phyloP scores from a whole-genome alignment of 2,329 filamentous ascomycete genomes.

The Lachnellula arida region DNA sequence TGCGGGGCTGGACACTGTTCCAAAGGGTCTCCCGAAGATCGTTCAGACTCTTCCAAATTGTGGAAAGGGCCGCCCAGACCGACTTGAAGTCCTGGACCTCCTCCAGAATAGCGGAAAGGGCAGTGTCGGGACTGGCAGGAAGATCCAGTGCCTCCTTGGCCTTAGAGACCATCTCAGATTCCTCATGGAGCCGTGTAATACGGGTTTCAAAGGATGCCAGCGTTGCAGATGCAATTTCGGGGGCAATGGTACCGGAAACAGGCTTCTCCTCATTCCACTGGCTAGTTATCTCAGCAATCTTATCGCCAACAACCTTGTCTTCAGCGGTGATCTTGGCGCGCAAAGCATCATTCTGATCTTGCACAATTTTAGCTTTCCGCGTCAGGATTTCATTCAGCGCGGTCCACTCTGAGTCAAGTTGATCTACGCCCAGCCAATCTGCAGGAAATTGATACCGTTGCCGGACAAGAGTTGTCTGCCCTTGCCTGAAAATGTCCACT shows the following conservation, averaged over 20 bases:
- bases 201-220: slow-evolving; percentile 78
- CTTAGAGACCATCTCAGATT: slow-evolving; percentile 89
- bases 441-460: slow-evolving; percentile 90
- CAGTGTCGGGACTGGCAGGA: slow-evolving; percentile 71
- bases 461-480: slow-evolving; percentile 84
- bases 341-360: slow-evolving; percentile 92
- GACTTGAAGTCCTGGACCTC: slow-evolving; percentile 99
- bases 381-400: slow-evolving; percentile 86
- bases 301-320: slow-evolving; percentile 84
- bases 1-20: slow-evolving; percentile 92
- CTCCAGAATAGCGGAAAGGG: slow-evolving; percentile 81
- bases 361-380: slow-evolving; percentile 90
- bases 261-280: slow-evolving; percentile 98
- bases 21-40: slow-evolving; percentile 89
- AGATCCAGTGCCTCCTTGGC: slow-evolving; percentile 96
- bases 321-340: slow-evolving; percentile 93
- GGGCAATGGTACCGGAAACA: slow-evolving; percentile 88
- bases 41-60: slow-evolving; percentile 94
- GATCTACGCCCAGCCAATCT: slow-evolving; percentile 94
- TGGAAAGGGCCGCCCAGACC: slow-evolving; percentile 92
- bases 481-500: slow-evolving; percentile 92
- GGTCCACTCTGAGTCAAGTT: slow-evolving; percentile 94
- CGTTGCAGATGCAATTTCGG: slow-evolving; percentile 79
- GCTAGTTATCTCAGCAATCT: slow-evolving; percentile 75
- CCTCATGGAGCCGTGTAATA: slow-evolving; percentile 78